phyloP scores from a whole-genome alignment of 768 basidiomycete genomes.

The Symmetrospora coprosmae region DNA sequence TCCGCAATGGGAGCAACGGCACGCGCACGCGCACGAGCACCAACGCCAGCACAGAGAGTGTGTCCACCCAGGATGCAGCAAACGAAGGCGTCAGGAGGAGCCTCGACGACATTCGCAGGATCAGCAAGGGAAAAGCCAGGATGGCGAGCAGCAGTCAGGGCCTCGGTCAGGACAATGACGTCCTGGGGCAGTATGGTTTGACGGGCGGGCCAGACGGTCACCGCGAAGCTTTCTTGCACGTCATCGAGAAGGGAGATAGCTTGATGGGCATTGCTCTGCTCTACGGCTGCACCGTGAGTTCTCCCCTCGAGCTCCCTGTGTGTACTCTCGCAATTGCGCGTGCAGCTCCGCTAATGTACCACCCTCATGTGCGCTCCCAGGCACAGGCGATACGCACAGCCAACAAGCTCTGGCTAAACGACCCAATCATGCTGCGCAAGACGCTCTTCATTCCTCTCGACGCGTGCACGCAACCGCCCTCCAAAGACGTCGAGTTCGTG shows the following conservation, averaged over 20 bases:
- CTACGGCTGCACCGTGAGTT: slow-evolving; percentile 14
- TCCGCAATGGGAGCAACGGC: too few species aligned
- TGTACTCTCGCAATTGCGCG: too few species aligned
- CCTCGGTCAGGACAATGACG: too few species aligned
- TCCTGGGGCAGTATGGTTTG: not conserved
- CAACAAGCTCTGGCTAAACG: slow-evolving; percentile 88
- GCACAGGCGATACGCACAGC: slow-evolving; percentile 61
- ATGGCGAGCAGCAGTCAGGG: not conserved
- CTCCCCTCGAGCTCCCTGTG: not conserved
- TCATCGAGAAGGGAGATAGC: slow-evolving; percentile 7
- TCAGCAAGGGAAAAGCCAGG: slow-evolving; percentile 19
- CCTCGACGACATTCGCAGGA: slow-evolving; percentile 17
- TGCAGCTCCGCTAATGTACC: too few species aligned
- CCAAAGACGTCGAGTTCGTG: slow-evolving; percentile 16
- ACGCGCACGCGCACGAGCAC: too few species aligned
- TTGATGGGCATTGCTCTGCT: slow-evolving; percentile 2
- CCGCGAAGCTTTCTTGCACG: slow-evolving; percentile 16
- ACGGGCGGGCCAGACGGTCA: not conserved
- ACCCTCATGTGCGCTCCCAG: slow-evolving; percentile 29
- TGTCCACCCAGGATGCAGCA: slow-evolving; percentile 5
- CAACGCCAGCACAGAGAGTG: not conserved
- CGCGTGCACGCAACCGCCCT: slow-evolving; percentile 29
- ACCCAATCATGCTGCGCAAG: slow-evolving; percentile 75
- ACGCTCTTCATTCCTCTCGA: slow-evolving; percentile 60
- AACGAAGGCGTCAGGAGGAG: not conserved